Base-by-base conservation (phyloP, 2,329 filamentous ascomycete genomes). In the Escovopsis sp. region DNA sequence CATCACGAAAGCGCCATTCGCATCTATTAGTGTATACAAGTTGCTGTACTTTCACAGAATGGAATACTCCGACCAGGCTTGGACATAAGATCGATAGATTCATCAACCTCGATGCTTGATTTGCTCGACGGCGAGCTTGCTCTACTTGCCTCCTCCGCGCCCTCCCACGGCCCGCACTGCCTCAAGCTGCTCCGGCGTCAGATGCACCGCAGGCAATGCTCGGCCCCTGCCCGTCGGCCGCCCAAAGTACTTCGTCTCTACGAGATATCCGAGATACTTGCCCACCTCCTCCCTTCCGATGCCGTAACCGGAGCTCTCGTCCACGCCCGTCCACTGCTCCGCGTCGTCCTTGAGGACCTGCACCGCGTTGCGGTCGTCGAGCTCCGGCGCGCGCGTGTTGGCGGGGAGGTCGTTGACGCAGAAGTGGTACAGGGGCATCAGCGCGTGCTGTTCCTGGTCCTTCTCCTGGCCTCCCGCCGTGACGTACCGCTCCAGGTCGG, bases 371-470 rank as follows among this genome's bases (percentile, higher is more conserved):
- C 51, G 25, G 34, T 51, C 80, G 47, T 81, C 75, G 15, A 85
- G 66, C 52, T 81, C 79, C 0, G 80, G 80, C 0, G 81, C 79
- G 44, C 74, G 74, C 32, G 79, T 83, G 48, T 76, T 75, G 20
- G 68, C 69, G 0, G 80, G 81, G 5, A 86, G 65, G 55, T 84
- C 74, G 4, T 71, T 73, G 1, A 74, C 76, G 16, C 79, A 78
- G 58, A 86, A 81, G 57, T 86, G 79, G 54, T 79, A 83, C 5
- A 86, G 72, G 2, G 81, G 80, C 59, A 82, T 52, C 12, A 58
- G 51, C 7, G 55, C 54, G 38, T 50, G 43, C 50, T 57, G 51
- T 42, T 57, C 53, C 35, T 49, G 39, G 27, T 52, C 49, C 45
- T 54, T 55, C 31, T 53, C 48, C 27, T 47, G 34, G 30, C 39